phyloP scores from a whole-genome alignment of 2,329 filamentous ascomycete genomes.

The Trichoderma endophyticum region DNA sequence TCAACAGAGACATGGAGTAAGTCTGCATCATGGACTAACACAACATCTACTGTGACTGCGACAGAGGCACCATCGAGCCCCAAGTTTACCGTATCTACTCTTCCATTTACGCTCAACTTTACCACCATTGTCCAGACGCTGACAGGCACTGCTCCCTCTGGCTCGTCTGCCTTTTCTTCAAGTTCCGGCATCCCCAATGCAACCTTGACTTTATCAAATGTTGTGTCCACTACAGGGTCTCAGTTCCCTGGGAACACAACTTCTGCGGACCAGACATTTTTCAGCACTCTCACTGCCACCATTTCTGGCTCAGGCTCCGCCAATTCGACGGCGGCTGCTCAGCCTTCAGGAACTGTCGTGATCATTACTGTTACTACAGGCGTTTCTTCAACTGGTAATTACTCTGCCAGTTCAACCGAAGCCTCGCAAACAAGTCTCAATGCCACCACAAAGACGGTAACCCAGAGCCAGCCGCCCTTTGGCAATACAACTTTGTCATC shows the following conservation, averaged over 20 bases:
- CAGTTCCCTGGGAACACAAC: conserved; percentile 11
- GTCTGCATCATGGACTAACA: conserved; percentile 10
- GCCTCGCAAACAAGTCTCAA: not conserved
- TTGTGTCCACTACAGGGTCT: not conserved
- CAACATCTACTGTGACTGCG: conserved; percentile 3
- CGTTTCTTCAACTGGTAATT: not conserved
- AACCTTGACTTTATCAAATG: not conserved
- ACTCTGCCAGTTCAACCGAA: not conserved
- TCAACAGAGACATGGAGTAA: not conserved
- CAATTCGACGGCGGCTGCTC: not conserved
- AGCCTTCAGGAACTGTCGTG: not conserved
- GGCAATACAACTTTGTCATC: conserved; percentile 22
- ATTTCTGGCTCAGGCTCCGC: not conserved
- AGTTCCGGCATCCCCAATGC: not conserved
- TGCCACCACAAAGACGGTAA: conserved; percentile 1
- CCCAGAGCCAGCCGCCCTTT: conserved; percentile 20
- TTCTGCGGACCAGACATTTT: not conserved
- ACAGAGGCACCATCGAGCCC: not conserved
- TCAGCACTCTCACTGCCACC: not conserved
- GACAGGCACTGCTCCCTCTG: not conserved
- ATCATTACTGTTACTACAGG: conserved; percentile 9
- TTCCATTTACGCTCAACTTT: not conserved
- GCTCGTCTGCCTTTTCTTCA: not conserved
- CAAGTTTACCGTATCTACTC: not conserved
- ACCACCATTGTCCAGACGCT: conserved; percentile 1